Percentiles rank a stretch among this genome's conserved stretches.
Evolutionary conservation across 192 early-diverging fungal species (phyloP).

Genomic region (Phycomyces blakesleeanus): DNA sequence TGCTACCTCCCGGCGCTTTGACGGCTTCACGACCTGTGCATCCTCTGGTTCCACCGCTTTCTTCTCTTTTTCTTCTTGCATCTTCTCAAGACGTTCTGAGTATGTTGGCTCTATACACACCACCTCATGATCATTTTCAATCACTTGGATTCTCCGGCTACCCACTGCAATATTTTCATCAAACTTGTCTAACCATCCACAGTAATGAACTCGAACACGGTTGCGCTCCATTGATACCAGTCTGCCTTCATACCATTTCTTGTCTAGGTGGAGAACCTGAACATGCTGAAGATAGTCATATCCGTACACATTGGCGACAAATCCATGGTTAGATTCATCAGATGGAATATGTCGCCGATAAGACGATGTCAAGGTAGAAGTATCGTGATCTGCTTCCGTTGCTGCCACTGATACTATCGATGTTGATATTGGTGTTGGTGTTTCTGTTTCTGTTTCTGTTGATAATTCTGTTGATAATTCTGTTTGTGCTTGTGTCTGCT

Average conservation of each 20-base stretch:
- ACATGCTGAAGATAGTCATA: conserved; percentile 41
- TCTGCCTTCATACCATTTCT: conserved; percentile 37
- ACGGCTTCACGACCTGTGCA: neutral
- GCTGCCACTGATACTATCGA: too few relatives aligned
- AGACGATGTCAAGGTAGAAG: neutral
- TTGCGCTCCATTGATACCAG: conserved; percentile 33
- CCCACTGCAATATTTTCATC: conserved; percentile 34
- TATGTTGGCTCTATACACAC: conserved; percentile 27
- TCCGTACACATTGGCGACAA: conserved; percentile 37
- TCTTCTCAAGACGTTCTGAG: neutral
- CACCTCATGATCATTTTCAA: conserved; percentile 35
- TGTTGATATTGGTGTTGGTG: too few relatives aligned
- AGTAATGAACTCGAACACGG: conserved; percentile 36
- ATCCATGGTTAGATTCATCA: conserved; percentile 4
- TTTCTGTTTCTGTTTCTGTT: too few relatives aligned
- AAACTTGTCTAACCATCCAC: conserved; percentile 29
- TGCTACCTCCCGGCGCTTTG: neutral
- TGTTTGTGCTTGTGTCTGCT: too few relatives aligned
- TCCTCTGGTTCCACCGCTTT: neutral
- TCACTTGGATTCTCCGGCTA: conserved; percentile 30
- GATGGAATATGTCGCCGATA: neutral
- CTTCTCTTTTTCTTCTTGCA: neutral
- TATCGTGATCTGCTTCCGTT: neutral
- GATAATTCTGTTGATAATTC: too few relatives aligned
- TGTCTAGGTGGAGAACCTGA: conserved; percentile 33